phyloP scores from a whole-genome alignment of 2,329 filamentous ascomycete species.

The Talaromyces sp. region DNA sequence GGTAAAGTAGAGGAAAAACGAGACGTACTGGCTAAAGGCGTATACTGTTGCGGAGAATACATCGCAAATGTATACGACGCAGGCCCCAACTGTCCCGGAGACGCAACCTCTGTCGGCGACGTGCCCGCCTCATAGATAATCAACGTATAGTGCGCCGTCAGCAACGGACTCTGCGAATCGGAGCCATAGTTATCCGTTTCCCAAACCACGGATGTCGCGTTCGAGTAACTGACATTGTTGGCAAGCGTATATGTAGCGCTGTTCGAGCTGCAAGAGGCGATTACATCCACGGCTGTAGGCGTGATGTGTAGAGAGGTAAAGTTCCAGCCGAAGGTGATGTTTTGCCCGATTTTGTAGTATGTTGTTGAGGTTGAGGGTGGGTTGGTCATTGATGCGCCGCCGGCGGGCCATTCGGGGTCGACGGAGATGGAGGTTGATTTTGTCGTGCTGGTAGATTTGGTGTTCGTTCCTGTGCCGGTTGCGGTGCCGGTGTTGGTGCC shows the following conservation, averaged over 20 bases:
- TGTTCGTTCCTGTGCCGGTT: background rate
- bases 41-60: constrained; percentile 57
- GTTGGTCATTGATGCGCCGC: constrained; percentile 62
- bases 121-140: constrained; percentile 60
- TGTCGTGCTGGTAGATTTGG: constrained; percentile 16
- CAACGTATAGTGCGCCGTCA: constrained; percentile 63
- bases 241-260: constrained; percentile 61
- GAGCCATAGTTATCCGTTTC: constrained; percentile 57
- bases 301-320: constrained; percentile 63
- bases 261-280: constrained; percentile 61
- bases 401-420: constrained; percentile 55
- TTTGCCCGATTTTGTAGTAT: constrained; percentile 65
- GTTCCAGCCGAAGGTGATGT: constrained; percentile 66
- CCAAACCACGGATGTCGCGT: constrained; percentile 58
- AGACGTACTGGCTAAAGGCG: constrained; percentile 49
- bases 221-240: constrained; percentile 55
- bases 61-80: constrained; percentile 61
- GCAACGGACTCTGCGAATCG: constrained; percentile 51
- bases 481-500: background rate
- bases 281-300: constrained; percentile 59
- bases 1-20: background rate
- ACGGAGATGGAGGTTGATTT: constrained; percentile 45
- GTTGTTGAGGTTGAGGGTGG: constrained; percentile 52
- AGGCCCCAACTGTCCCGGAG: constrained; percentile 56
- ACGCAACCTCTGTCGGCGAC: constrained; percentile 52